Evolutionary conservation across 2,329 filamentous ascomycete genomes (phyloP).

Genomic region (Epichloe sp.): DNA sequence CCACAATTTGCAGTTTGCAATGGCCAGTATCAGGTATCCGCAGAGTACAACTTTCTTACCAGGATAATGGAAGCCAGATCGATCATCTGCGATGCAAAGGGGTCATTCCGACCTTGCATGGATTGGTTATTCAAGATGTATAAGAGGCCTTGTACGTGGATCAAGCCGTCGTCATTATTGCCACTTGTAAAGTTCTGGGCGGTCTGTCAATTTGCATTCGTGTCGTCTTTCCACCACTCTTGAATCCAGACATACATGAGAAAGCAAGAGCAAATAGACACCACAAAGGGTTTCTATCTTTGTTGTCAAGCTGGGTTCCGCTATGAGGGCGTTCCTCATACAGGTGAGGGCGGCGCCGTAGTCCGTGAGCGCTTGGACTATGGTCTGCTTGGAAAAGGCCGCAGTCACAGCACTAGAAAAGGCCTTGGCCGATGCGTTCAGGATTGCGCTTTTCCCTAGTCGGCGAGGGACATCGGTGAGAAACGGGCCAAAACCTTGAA

Average conservation of each 20-base stretch:
- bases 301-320: constrained; percentile 14
- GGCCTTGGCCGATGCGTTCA: constrained; percentile 26
- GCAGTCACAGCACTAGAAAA: constrained; percentile 15
- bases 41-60: not conserved
- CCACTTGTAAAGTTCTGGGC: constrained; percentile 1
- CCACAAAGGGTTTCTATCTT: constrained; percentile 23
- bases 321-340: constrained; percentile 13
- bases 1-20: not conserved
- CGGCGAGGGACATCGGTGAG: constrained; percentile 30
- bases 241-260: not conserved
- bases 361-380: constrained; percentile 14
- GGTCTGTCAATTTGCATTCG: not conserved
- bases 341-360: constrained; percentile 17
- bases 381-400: constrained; percentile 11
- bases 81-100: constrained; percentile 3
- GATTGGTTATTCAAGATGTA: constrained; percentile 2
- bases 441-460: constrained; percentile 29
- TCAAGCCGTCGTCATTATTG: constrained; percentile 1
- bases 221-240: not conserved
- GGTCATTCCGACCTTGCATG: not conserved
- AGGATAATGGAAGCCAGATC: constrained; percentile 2
- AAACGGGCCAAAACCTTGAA: constrained; percentile 33
- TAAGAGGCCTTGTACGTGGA: constrained; percentile 3
- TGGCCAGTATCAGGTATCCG: not conserved
- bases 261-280: constrained; percentile 24